Evolutionary conservation across 2,329 filamentous ascomycete genomes (phyloP), one percentile per base, ranked within the genome.

Genomic region (Colletotrichum chlorophyti): DNA sequence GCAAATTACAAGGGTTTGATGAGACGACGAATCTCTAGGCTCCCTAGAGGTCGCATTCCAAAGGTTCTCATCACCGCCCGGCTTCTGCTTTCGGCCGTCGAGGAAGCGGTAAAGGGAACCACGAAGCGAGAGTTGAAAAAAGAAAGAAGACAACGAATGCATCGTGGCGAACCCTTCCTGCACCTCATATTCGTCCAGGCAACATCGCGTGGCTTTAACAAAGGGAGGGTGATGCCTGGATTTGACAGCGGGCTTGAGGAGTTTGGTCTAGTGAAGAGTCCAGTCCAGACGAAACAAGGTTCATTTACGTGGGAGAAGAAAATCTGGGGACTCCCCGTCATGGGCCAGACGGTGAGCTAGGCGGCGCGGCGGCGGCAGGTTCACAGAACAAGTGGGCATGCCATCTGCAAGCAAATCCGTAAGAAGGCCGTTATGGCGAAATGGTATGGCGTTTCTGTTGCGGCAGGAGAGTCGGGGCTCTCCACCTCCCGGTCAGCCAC

Each of bases 121-220:
- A 37, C 46, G 46, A 29, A 45, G 51, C 43, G n/a, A n/a, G n/a
- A n/a, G n/a, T n/a, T n/a, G 26, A 42, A 27, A 40, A 49, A 43
- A 26, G 24, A 24, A 53, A 35, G 43, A 31, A 12, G 26, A 48
- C 35, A n/a, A 5, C 17, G 6, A 31, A 31, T 45, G 35, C 51
- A 45, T 49, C 57, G 38, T 60, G 51, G 57, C 57, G 52, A 49
- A 59, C 38, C 38, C 50, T n/a, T 42, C 35, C 51, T 60, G 51
- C 57, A 40, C 24, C 51, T 60, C 43, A 45, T 23, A 46, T 26
- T 57, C 38, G 57, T 38, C 38, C 43, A 57, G 47, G 24, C 43
- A 57, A 57, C 31, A 27, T 60, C 57, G 57, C 57, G 38, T 60
- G 51, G 57, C 51, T 60, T 57, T 27, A 27, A 40, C 23, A 45